These are phyloP conservation scores for Multifurca ochricompacta DNA, from an alignment of 768 basidiomycete genomes.

Conservation along the genomic window DNA sequence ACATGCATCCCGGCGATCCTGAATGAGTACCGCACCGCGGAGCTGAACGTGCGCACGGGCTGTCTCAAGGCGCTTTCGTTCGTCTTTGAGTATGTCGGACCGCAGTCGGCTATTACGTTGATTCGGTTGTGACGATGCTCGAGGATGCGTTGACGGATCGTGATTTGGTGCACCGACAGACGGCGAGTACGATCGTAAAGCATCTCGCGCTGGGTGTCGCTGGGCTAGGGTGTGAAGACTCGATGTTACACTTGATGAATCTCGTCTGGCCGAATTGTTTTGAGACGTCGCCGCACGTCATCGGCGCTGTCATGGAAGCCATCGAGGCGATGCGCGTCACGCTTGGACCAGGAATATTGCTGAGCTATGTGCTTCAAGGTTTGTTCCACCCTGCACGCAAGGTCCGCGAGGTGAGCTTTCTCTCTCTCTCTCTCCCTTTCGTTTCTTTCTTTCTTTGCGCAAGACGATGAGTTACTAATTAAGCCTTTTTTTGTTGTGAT, in stretches of 20 bases:
- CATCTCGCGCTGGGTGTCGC: conserved; percentile 95
- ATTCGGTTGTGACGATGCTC: conserved; percentile 95
- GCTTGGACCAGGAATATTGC: conserved; percentile 84
- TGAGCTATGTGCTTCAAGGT: conserved; percentile 91
- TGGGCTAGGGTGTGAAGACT: conserved; percentile 95
- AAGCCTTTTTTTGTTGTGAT: not conserved
- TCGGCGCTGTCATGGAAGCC: conserved; percentile 97
- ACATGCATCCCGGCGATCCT: conserved; percentile 98
- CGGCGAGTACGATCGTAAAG: conserved; percentile 96
- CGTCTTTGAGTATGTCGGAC: conserved; percentile 98
- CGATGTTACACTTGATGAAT: conserved; percentile 96
- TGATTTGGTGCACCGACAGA: conserved; percentile 97
- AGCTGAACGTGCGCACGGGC: conserved; percentile 96
- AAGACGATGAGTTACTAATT: not conserved
- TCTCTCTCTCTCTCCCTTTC: not conserved
- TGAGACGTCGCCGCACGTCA: conserved; percentile 96
- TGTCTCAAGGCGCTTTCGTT: conserved; percentile 98
- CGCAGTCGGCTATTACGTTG: conserved; percentile 95
- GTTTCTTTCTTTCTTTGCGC: not conserved
- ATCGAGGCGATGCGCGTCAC: conserved; percentile 97
- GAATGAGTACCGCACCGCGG: conserved; percentile 97
- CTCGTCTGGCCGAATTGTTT: conserved; percentile 99
- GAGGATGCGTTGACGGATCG: conserved; percentile 98
- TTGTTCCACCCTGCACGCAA: conserved; percentile 96
- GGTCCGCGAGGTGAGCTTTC: conserved; percentile 73